A percentile compares a stretch with the other conserved stretches of the same genome.
Evolutionary conservation across 495 filamentous ascomycete genomes (phyloP).

Genomic region (Chaetomium fimeti): DNA sequence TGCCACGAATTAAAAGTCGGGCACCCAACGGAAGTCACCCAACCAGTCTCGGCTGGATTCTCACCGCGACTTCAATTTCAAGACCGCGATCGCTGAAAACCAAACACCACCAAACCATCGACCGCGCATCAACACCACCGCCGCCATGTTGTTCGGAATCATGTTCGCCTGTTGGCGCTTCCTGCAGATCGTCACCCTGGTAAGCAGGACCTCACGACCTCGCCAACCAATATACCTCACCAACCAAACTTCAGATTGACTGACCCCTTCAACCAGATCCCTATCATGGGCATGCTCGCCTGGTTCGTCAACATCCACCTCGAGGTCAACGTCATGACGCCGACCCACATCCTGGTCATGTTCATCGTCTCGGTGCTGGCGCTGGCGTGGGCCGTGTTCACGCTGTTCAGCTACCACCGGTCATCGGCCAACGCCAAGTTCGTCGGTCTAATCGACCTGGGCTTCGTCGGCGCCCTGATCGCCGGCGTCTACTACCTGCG

Average conservation of each 20-base stretch:
- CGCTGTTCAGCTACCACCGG: slow-evolving; percentile 75
- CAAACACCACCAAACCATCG: background rate
- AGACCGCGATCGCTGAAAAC: background rate
- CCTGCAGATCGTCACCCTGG: slow-evolving; percentile 74
- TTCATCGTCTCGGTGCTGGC: slow-evolving; percentile 87
- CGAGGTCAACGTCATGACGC: slow-evolving; percentile 68
- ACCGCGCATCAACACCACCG: background rate
- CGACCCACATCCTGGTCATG: slow-evolving; percentile 76
- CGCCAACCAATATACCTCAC: background rate
- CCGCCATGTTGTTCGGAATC: slow-evolving; percentile 70
- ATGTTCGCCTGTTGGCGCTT: slow-evolving; percentile 84
- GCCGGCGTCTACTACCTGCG: slow-evolving; percentile 74
- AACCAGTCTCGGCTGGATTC: background rate
- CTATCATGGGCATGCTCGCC: slow-evolving; percentile 83
- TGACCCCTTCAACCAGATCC: slow-evolving; percentile 52
- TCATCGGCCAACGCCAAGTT: slow-evolving; percentile 69
- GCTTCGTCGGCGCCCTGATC: slow-evolving; percentile 80
- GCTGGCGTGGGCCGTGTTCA: slow-evolving; percentile 75
- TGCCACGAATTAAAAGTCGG: slow-evolving; percentile 1
- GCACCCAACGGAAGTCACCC: background rate
- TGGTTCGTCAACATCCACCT: slow-evolving; percentile 79
- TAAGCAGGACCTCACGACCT: slow-evolving; percentile 36
- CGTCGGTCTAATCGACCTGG: slow-evolving; percentile 74
- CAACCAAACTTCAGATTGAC: slow-evolving; percentile 11
- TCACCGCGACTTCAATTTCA: background rate